Evolutionary conservation across 1,284 basidiomycete genomes (phyloP).

Genomic region (Cryptococcus hybrid): DNA sequence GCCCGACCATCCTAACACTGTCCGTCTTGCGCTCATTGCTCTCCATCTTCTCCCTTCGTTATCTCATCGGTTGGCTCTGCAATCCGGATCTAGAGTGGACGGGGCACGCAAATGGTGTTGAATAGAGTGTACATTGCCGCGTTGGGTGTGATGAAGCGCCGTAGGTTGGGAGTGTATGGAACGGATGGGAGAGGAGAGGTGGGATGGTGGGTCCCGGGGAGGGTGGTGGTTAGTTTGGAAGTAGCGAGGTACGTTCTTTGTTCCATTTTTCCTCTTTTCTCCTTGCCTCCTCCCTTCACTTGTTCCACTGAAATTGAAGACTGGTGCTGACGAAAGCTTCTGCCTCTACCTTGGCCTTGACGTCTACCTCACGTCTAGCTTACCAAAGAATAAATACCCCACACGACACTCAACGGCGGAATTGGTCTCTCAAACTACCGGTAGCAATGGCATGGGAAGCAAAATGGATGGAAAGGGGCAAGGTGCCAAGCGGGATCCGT

Average conservation of each 20-base stretch:
- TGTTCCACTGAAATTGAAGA: too few relatives aligned
- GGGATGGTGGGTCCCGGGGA: slow-evolving; percentile 76
- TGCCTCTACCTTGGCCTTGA: too few relatives aligned
- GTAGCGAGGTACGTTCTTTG: slow-evolving; percentile 62
- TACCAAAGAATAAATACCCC: too few relatives aligned
- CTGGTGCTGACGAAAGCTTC: too few relatives aligned
- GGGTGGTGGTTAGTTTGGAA: slow-evolving; percentile 73
- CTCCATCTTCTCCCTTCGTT: slow-evolving; percentile 52
- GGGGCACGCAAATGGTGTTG: slow-evolving; percentile 69
- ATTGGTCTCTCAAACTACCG: slow-evolving; percentile 2
- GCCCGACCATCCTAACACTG: slow-evolving; percentile 52
- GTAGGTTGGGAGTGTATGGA: slow-evolving; percentile 11
- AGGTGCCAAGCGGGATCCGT: slow-evolving; percentile 58
- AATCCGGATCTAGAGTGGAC: slow-evolving; percentile 58
- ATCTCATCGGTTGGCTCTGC: slow-evolving; percentile 55
- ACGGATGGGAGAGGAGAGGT: slow-evolving; percentile 70
- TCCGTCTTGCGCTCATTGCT: slow-evolving; percentile 58
- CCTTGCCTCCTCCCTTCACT: too few relatives aligned
- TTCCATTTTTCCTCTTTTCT: too few relatives aligned
- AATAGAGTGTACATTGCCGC: slow-evolving; percentile 67
- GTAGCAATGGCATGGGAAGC: background rate
- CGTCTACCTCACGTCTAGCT: too few relatives aligned
- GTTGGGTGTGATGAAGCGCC: slow-evolving; percentile 41
- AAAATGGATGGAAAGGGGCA: slow-evolving; percentile 54
- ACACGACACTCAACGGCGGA: too few relatives aligned